phyloP scores from a whole-genome alignment of 352 stramenopile species.

The Phytophthora uliginosa region DNA sequence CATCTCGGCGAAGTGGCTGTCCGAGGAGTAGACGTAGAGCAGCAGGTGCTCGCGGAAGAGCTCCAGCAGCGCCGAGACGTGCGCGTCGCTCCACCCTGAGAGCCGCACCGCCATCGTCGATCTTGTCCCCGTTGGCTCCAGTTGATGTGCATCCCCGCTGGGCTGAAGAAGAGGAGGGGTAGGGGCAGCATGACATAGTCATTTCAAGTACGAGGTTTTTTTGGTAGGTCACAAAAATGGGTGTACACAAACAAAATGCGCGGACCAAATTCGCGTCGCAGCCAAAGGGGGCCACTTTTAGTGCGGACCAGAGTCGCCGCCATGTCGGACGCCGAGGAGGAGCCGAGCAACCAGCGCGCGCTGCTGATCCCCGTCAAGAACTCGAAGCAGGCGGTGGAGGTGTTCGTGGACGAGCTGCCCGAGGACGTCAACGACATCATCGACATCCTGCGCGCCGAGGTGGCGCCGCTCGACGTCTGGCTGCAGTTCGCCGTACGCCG shows the following conservation, averaged over 20 bases:
- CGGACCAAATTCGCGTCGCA: background rate
- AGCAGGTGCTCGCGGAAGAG: conserved; percentile 61
- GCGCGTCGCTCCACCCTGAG: conserved; percentile 59
- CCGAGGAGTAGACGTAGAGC: conserved; percentile 71
- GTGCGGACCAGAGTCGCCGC: conserved; percentile 14
- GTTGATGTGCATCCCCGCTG: conserved; percentile 3
- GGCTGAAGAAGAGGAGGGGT: conserved; percentile 1
- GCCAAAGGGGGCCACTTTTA: conserved; percentile 19
- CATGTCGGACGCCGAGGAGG: conserved; percentile 50
- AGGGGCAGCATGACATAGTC: background rate
- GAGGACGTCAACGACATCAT: conserved; percentile 94
- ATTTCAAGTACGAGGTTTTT: background rate
- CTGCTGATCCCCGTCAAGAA: conserved; percentile 94
- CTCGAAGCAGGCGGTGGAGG: conserved; percentile 90
- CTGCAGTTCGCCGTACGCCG: conserved; percentile 89
- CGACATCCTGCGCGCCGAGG: conserved; percentile 91
- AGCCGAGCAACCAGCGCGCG: conserved; percentile 61
- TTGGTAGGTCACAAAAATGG: background rate
- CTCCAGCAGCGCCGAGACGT: conserved; percentile 62
- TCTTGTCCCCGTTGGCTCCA: conserved; percentile 8
- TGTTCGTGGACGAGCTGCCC: conserved; percentile 92
- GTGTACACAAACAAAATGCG: background rate
- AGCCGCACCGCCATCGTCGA: conserved; percentile 40
- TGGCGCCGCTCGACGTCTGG: conserved; percentile 93
- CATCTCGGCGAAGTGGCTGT: conserved; percentile 51